Evolutionary conservation across 2,329 filamentous ascomycete genomes (phyloP).

Genomic region (Fusarium ambrosium): DNA sequence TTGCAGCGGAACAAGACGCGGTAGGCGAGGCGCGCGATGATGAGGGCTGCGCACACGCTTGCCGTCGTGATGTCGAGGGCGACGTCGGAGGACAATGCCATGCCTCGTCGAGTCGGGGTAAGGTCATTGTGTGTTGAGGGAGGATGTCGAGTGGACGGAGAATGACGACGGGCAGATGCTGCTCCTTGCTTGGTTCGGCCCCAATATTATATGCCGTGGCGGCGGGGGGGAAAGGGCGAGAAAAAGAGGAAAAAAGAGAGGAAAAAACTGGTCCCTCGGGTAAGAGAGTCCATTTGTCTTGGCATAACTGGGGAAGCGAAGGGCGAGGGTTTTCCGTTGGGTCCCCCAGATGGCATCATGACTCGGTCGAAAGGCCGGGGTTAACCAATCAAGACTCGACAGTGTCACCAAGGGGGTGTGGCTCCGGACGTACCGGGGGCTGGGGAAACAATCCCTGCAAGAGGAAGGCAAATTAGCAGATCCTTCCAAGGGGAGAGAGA

Average conservation of each 20-base stretch:
- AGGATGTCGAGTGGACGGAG: no score
- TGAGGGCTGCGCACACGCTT: conserved; percentile 46
- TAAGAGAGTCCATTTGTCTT: background rate
- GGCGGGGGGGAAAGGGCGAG: background rate
- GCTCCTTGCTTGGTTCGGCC: conserved; percentile 1
- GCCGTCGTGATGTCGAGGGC: conserved; percentile 47
- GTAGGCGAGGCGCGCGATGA: conserved; percentile 47
- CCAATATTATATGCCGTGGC: conserved; percentile 5
- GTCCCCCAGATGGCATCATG: conserved; percentile 3
- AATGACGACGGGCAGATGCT: background rate
- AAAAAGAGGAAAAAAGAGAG: background rate
- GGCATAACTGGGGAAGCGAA: conserved; percentile 5
- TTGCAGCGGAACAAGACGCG: conserved; percentile 47
- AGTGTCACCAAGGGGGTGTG: background rate
- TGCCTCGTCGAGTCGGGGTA: conserved; percentile 5
- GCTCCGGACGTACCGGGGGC: background rate
- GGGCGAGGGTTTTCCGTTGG: background rate
- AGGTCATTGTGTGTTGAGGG: conserved; percentile 19
- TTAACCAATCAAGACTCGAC: background rate
- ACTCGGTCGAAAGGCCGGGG: background rate
- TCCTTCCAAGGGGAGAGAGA: background rate
- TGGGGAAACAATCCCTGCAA: background rate
- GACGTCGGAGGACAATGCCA: conserved; percentile 44
- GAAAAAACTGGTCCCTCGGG: background rate
- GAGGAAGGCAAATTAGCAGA: conserved; percentile 2